Percentiles rank a stretch among this genome's conserved stretches.
Evolutionary conservation across 352 stramenopile species (phyloP).

Genomic region (Globisporangium carolinianum): DNA sequence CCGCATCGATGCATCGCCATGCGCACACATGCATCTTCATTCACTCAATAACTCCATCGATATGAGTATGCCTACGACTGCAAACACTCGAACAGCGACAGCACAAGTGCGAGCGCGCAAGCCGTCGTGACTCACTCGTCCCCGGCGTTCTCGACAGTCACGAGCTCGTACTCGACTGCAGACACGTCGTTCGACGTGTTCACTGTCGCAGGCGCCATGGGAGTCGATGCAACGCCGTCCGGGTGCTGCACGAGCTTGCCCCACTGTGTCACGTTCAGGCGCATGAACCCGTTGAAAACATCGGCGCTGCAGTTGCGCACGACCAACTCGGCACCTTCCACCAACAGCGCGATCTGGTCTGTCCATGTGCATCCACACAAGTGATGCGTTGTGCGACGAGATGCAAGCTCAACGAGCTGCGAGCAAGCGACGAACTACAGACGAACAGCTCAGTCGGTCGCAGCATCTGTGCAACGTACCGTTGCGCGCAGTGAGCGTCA

Average conservation of each 20-base stretch:
- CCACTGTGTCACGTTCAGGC: slow-evolving; percentile 82
- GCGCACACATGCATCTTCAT: too few relatives aligned
- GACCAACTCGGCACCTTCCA: slow-evolving; percentile 49
- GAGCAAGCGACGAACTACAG: too few relatives aligned
- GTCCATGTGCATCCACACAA: not conserved
- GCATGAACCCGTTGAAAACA: slow-evolving; percentile 83
- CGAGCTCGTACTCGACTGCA: slow-evolving; percentile 76
- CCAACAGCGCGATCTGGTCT: slow-evolving; percentile 76
- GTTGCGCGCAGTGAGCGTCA: slow-evolving; percentile 77
- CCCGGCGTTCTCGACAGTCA: slow-evolving; percentile 52
- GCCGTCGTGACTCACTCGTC: slow-evolving; percentile 23
- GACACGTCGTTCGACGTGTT: slow-evolving; percentile 75
- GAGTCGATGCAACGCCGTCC: slow-evolving; percentile 69
- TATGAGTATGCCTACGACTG: too few relatives aligned
- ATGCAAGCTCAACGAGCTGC: too few relatives aligned
- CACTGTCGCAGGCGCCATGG: slow-evolving; percentile 30
- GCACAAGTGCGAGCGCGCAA: not conserved
- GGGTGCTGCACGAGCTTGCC: slow-evolving; percentile 70
- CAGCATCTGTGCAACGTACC: slow-evolving; percentile 22
- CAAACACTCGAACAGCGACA: not conserved
- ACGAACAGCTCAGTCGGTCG: too few relatives aligned
- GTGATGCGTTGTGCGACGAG: not conserved
- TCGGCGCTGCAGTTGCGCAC: slow-evolving; percentile 79
- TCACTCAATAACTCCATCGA: too few relatives aligned
- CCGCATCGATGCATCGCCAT: too few relatives aligned